Percentiles rank a stretch among this genome's conserved stretches.
These are phyloP conservation scores for Sporisorium iseilematis-ciliati DNA, from an alignment of 1,284 basidiomycete genomes.

Conservation along the genomic window DNA sequence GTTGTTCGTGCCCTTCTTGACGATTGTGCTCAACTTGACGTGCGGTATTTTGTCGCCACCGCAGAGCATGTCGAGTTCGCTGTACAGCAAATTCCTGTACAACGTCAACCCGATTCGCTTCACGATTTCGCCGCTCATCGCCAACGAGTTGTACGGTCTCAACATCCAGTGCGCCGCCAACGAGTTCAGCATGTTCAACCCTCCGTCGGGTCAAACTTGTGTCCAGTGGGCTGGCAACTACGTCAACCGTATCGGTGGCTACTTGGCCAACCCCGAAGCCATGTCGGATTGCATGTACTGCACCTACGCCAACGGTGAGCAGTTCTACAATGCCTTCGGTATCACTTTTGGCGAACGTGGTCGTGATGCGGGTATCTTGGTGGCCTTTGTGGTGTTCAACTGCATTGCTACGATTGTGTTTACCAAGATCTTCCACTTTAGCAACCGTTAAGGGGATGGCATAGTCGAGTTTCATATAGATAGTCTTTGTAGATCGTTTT, in stretches of 20 bases:
- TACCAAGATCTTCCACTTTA: slow-evolving; percentile 53
- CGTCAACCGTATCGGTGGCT: slow-evolving; percentile 78
- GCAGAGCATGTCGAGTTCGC: slow-evolving; percentile 44
- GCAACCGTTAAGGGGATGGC: slow-evolving; percentile 47
- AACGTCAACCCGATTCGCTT: slow-evolving; percentile 62
- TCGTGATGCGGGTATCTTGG: slow-evolving; percentile 56
- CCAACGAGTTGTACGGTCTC: slow-evolving; percentile 83
- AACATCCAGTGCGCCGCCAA: slow-evolving; percentile 77
- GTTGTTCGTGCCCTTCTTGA: slow-evolving; percentile 81
- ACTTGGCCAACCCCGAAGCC: slow-evolving; percentile 80
- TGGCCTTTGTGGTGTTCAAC: slow-evolving; percentile 60
- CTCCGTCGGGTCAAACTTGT: slow-evolving; percentile 83
- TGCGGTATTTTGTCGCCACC: slow-evolving; percentile 79
- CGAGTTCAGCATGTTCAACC: slow-evolving; percentile 77
- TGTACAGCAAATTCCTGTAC: slow-evolving; percentile 63
- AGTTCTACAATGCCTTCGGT: slow-evolving; percentile 79
- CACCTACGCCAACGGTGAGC: slow-evolving; percentile 77
- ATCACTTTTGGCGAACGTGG: slow-evolving; percentile 74
- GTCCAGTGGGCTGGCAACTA: slow-evolving; percentile 70
- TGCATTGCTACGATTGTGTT: slow-evolving; percentile 38
- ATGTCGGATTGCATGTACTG: slow-evolving; percentile 80
- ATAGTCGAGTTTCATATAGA: not conserved
- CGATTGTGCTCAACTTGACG: slow-evolving; percentile 71
- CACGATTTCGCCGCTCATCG: slow-evolving; percentile 74
- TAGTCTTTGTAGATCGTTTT: not conserved